Conservation (phyloP, 305 asterid genomes). For the Striga hermonthica region DNA sequence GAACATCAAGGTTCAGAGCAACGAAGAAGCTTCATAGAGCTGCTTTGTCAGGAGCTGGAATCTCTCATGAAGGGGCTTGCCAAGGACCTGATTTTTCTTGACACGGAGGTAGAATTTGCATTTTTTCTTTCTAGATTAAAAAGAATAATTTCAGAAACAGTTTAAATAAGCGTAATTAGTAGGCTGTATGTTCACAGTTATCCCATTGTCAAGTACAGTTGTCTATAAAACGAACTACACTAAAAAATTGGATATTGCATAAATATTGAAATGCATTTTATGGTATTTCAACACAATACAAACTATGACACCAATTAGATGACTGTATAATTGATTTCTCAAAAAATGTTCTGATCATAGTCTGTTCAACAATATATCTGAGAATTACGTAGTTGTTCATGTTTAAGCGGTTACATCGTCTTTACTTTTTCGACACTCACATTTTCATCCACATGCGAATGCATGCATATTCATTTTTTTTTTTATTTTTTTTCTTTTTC, state of each 20-base stretch:
- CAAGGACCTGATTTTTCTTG: slow-evolving; percentile 52
- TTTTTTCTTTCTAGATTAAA: neutral
- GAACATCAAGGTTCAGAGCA: slow-evolving; percentile 42
- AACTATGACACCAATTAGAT: slow-evolving; percentile 5
- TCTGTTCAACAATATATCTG: slow-evolving; percentile 2
- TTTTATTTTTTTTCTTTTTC: neutral
- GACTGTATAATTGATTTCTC: slow-evolving; percentile 10
- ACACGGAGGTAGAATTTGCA: slow-evolving; percentile 54
- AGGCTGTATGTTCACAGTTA: too few species aligned
- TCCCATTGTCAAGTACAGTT: neutral
- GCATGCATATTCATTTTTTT: neutral
- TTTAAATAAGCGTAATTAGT: neutral
- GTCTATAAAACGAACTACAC: slow-evolving; percentile 1
- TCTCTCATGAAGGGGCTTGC: slow-evolving; percentile 46
- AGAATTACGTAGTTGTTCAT: slow-evolving; percentile 1
- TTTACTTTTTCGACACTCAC: neutral
- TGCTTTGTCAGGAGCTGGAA: slow-evolving; percentile 56
- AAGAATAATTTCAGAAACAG: neutral
- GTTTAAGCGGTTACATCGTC: slow-evolving; percentile 5
- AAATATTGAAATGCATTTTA: neutral
- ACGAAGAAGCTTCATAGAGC: slow-evolving; percentile 45
- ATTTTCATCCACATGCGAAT: slow-evolving; percentile 3
- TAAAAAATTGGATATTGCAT: slow-evolving; percentile 19
- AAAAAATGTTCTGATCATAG: neutral
- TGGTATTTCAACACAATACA: neutral